Evolutionary conservation across 345 rosid genomes (phyloP).

Genomic region (Gossypium raimondii): DNA sequence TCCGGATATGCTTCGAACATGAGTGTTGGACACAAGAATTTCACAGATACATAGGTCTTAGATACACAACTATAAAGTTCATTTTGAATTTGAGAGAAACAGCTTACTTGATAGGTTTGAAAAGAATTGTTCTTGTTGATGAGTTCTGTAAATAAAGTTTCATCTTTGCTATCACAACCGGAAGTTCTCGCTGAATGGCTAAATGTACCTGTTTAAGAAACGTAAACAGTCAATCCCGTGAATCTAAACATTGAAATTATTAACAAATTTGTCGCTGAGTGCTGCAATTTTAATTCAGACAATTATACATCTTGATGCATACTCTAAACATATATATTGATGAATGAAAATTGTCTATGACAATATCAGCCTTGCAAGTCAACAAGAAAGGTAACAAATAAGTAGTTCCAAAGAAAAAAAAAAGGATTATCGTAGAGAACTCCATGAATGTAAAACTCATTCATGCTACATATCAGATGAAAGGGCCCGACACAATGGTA

Average conservation of each 20-base stretch:
- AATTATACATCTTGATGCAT: not conserved
- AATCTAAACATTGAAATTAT: not conserved
- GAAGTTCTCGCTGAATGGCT: constrained; percentile 73
- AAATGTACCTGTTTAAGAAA: constrained; percentile 53
- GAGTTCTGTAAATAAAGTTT: too few relatives aligned
- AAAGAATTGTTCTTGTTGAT: too few relatives aligned
- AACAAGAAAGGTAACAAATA: not conserved
- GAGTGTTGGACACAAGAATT: not conserved
- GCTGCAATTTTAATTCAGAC: not conserved
- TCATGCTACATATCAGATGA: too few relatives aligned
- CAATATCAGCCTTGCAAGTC: not conserved
- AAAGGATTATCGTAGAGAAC: too few relatives aligned
- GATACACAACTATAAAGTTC: not conserved
- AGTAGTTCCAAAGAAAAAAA: too few relatives aligned
- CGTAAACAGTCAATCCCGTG: constrained; percentile 8
- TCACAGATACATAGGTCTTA: not conserved
- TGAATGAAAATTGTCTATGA: not conserved
- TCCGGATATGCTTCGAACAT: not conserved
- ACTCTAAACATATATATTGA: too few relatives aligned
- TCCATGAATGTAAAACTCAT: too few relatives aligned
- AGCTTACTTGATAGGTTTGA: too few relatives aligned
- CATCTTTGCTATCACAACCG: constrained; percentile 33
- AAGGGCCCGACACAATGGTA: not conserved
- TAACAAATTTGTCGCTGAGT: not conserved
- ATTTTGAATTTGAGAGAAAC: too few relatives aligned